Evolutionary conservation across 495 filamentous ascomycete species (phyloP), one percentile per base, ranked within the genome.

Genomic region (Daldinia vernicosa): DNA sequence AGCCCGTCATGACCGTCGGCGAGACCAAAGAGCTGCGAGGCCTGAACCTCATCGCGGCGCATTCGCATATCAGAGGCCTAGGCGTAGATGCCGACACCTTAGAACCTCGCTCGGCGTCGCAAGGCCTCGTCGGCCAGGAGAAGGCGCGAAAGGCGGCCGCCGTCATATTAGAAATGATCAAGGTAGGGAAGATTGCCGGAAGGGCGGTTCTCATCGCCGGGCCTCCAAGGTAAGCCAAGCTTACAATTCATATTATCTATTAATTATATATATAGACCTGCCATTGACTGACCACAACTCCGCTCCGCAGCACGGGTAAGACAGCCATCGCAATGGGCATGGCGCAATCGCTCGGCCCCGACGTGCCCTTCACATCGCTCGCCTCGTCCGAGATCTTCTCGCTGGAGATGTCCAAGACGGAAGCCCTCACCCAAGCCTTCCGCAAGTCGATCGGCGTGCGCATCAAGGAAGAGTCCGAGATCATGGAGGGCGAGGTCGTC

Each of bases 271-370:
- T 6, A 47, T 7, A 9, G 14, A 7, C 50, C 12, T 4, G 8
- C 19, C 43, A 24, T 19, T 67, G 24, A 74, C 60, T 40, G n/a
- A 32, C 15, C n/a, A 3, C 15, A 56, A n/a, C n/a, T n/a, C n/a
- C n/a, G n/a, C 0, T 33, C 2, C 54, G 17, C 26, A 88, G 95
- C 81, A 99, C 95, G 28, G 95, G 95, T 57, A 99, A 99, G 84
- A 98, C 95, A 1, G 95, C 95, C 35, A 96, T 99, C 75, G 95
- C 96, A 30, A 98, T 98, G 92, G 95, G 94, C 40, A 98, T 99
- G 95, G 91, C 95, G 19, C 95, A 98, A 74, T 95, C 94, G 15
- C 86, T 99, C 33, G 95, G 95, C 30, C 76, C 92, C 1, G 95
- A 99, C 80, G 93, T 97, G 4, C 95, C 95, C 26, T 99, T 99